A percentile compares a stretch with the other conserved stretches of the same genome.
Evolutionary conservation across 805 yeast genomes (phyloP).

Genomic region (Brettanomyces nanus): DNA sequence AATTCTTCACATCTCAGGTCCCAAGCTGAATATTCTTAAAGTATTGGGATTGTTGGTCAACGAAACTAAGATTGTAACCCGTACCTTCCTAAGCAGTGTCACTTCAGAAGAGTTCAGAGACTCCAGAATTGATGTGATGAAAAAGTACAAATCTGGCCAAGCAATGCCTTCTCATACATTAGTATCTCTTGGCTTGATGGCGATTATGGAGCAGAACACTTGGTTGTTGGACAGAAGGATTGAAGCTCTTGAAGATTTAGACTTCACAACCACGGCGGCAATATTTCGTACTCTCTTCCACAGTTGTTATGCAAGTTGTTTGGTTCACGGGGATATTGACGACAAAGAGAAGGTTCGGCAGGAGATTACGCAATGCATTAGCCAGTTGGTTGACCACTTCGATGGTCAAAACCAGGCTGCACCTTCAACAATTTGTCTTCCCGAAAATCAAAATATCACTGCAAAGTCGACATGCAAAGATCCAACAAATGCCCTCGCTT

Average conservation of each 20-base stretch:
- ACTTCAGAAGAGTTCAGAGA: constrained; percentile 32
- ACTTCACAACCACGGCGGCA: constrained; percentile 25
- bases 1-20: constrained; percentile 47
- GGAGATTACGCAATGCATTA: constrained; percentile 8
- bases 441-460: constrained; percentile 28
- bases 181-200: constrained; percentile 41
- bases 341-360: constrained; percentile 2
- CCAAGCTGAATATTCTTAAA: constrained; percentile 28
- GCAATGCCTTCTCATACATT: constrained; percentile 38
- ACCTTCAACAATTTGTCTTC: constrained; percentile 33
- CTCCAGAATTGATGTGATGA: constrained; percentile 40
- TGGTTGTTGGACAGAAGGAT: constrained; percentile 49
- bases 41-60: constrained; percentile 28
- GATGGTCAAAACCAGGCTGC: constrained; percentile 7
- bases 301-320: constrained; percentile 28
- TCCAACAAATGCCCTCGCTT: constrained; percentile 42
- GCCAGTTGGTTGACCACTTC: constrained; percentile 8
- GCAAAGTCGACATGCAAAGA: constrained; percentile 35
- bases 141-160: constrained; percentile 36
- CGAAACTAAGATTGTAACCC: constrained; percentile 22
- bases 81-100: constrained; percentile 6
- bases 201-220: constrained; percentile 46
- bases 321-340: constrained; percentile 43
- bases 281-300: constrained; percentile 24
- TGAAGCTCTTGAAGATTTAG: constrained; percentile 45